A percentile compares a stretch with the other conserved stretches of the same genome.
Evolutionary conservation across 305 asterid genomes (phyloP).

Genomic region (Ruellia speciosa): DNA sequence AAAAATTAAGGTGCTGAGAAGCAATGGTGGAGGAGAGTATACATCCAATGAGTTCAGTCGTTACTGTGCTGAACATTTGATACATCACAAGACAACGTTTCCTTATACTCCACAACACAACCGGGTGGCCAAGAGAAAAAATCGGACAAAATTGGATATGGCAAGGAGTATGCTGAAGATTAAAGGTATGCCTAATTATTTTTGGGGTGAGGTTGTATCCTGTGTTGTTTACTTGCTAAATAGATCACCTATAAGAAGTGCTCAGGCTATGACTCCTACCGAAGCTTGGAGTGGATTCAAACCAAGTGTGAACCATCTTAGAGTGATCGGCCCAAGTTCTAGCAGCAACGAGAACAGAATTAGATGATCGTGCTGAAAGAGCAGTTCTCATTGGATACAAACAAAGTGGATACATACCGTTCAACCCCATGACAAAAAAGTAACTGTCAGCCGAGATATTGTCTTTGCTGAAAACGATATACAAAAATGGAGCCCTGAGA

Average conservation of each 20-base stretch:
- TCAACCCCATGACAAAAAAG: constrained; percentile 16
- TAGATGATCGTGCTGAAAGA: constrained; percentile 19
- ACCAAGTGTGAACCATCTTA: constrained; percentile 16
- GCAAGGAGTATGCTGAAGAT: constrained; percentile 12
- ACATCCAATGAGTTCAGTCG: constrained; percentile 4
- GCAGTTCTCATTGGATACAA: constrained; percentile 14
- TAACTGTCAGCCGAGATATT: constrained; percentile 16
- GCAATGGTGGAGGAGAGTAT: constrained; percentile 18
- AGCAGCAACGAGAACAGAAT: constrained; percentile 13
- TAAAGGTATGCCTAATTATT: constrained; percentile 9
- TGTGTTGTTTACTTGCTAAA: constrained; percentile 20
- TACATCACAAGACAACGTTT: neutral
- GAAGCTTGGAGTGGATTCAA: constrained; percentile 23
- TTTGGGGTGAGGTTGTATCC: constrained; percentile 17
- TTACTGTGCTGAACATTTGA: constrained; percentile 5
- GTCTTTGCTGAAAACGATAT: constrained; percentile 17
- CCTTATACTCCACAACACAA: constrained; percentile 24
- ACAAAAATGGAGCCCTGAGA: constrained; percentile 8
- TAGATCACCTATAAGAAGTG: constrained; percentile 13
- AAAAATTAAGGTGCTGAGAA: constrained; percentile 7
- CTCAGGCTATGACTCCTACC: constrained; percentile 3
- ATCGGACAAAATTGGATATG: constrained; percentile 11
- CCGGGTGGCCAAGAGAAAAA: constrained; percentile 11
- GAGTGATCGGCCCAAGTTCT: constrained; percentile 15
- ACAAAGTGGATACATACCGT: constrained; percentile 10